A percentile compares a stretch with the other conserved stretches of the same genome.
phyloP scores from a whole-genome alignment of 345 rosid genomes.

The Combretum micranthum region DNA sequence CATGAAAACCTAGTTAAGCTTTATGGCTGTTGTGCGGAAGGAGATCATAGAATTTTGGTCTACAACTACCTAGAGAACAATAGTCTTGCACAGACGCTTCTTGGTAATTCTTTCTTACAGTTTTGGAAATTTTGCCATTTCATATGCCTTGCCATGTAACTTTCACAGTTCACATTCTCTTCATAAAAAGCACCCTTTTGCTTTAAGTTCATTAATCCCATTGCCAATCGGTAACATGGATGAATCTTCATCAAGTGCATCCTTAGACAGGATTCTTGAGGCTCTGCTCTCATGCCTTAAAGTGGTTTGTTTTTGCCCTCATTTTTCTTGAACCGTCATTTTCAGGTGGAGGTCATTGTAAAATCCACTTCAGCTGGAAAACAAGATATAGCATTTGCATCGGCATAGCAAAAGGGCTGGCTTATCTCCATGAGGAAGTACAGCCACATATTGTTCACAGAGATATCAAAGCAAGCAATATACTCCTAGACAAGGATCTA shows the following conservation, averaged over 20 bases:
- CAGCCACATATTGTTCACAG: slow-evolving; percentile 73
- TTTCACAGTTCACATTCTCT: too few species aligned
- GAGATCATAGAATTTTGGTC: slow-evolving; percentile 71
- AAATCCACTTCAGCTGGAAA: slow-evolving; percentile 70
- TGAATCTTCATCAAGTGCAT: too few species aligned
- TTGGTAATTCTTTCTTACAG: slow-evolving; percentile 35
- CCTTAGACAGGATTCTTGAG: too few species aligned
- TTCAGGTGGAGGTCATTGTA: slow-evolving; percentile 48
- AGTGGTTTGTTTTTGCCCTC: too few species aligned
- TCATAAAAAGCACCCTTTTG: too few species aligned
- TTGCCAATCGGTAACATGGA: too few species aligned
- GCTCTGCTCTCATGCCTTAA: too few species aligned
- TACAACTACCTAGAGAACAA: slow-evolving; percentile 86
- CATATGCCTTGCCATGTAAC: too few species aligned
- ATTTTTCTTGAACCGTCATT: slow-evolving; percentile 8
- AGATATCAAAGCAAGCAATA: slow-evolving; percentile 97
- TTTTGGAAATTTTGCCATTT: neutral
- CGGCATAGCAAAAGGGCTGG: slow-evolving; percentile 80
- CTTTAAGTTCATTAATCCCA: too few species aligned
- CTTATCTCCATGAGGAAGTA: slow-evolving; percentile 85
- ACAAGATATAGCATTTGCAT: slow-evolving; percentile 61
- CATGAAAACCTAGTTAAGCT: slow-evolving; percentile 85
- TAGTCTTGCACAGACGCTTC: slow-evolving; percentile 81
- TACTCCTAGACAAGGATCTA: slow-evolving; percentile 71
- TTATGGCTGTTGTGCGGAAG: slow-evolving; percentile 89